These are phyloP conservation scores for Pyronema omphalodes DNA, from an alignment of 495 filamentous ascomycete genomes.

Conservation along the genomic window DNA sequence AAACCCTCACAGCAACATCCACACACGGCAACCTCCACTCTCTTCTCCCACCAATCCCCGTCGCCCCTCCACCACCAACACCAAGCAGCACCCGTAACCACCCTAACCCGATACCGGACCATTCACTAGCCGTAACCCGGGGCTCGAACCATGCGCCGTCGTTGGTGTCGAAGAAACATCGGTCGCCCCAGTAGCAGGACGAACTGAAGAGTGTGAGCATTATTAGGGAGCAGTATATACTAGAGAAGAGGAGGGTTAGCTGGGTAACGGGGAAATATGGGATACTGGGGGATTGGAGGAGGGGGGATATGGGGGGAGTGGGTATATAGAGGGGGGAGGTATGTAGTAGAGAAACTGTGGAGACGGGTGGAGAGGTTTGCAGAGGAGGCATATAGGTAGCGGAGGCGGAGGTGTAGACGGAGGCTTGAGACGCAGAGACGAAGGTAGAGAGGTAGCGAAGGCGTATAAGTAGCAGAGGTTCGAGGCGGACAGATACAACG, in stretches of 20 bases:
- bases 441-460: too few relatives aligned
- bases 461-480: too few relatives aligned
- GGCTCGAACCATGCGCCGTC: slow-evolving; percentile 69
- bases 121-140: slow-evolving; percentile 47
- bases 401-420: too few relatives aligned
- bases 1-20: slow-evolving; percentile 60
- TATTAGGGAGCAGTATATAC: slow-evolving; percentile 72
- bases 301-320: background rate
- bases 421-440: too few relatives aligned
- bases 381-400: too few relatives aligned
- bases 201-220: slow-evolving; percentile 76
- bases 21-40: slow-evolving; percentile 75
- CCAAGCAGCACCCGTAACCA: slow-evolving; percentile 65
- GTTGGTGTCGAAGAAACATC: slow-evolving; percentile 68
- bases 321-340: background rate
- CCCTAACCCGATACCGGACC: slow-evolving; percentile 65
- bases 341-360: too few relatives aligned
- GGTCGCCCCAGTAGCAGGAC: slow-evolving; percentile 80
- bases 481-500: too few relatives aligned
- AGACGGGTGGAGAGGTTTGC: too few relatives aligned
- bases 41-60: slow-evolving; percentile 25
- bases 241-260: background rate
- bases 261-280: background rate
- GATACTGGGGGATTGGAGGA: background rate
- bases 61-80: too few relatives aligned